Evolutionary conservation across 148 eudicot genomes (phyloP).

Genomic region (Rhododendron simsii): DNA sequence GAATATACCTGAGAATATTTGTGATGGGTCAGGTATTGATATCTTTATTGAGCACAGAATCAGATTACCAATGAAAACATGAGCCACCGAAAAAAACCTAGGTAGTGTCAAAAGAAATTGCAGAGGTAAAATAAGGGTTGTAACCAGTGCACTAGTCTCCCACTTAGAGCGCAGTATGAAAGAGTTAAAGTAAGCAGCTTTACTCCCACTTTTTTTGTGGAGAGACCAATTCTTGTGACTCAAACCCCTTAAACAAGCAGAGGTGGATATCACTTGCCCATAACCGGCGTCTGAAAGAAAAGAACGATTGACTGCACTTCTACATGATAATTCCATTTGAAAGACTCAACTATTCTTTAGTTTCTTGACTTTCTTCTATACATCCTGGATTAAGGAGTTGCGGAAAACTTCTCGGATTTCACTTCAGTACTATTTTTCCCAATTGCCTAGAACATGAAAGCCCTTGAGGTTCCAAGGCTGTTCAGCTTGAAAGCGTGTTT

Average conservation of each 20-base stretch:
- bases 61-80: neutral
- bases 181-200: neutral
- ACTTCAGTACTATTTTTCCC: neutral
- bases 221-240: neutral
- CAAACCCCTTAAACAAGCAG: neutral
- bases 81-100: neutral
- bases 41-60: neutral
- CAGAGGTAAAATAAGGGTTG: neutral
- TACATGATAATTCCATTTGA: neutral
- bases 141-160: neutral
- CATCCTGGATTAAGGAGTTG: neutral
- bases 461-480: neutral
- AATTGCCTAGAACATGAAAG: neutral
- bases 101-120: neutral
- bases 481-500: neutral
- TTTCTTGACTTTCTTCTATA: neutral
- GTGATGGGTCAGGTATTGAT: neutral
- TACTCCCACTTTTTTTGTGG: neutral
- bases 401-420: neutral
- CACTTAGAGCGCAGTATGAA: neutral
- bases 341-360: neutral
- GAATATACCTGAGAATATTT: slow-evolving; percentile 43
- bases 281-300: neutral
- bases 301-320: neutral
- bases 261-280: neutral